Conservation (phyloP, 2,329 filamentous ascomycete species). For the Aspergillus sp. region DNA sequence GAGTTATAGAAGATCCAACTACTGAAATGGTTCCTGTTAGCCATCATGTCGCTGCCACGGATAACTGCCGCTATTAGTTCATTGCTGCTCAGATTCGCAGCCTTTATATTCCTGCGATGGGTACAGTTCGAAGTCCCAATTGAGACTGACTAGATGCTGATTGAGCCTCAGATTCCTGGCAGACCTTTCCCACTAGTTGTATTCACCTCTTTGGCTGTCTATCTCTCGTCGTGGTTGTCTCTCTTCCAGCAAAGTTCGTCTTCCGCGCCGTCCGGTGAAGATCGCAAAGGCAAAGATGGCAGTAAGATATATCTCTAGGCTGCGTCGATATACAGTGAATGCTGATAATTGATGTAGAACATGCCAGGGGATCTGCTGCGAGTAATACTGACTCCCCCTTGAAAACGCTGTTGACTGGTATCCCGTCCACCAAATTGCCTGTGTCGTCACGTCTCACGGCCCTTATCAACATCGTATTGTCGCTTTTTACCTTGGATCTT, state of each 20-base stretch:
- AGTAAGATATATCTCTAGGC: neutral
- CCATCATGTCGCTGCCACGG: constrained; percentile 17
- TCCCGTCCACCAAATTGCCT: constrained; percentile 63
- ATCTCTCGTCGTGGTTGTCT: constrained; percentile 34
- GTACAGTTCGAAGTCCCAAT: constrained; percentile 16
- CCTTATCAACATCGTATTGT: constrained; percentile 61
- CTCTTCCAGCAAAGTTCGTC: constrained; percentile 8
- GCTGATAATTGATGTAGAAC: neutral
- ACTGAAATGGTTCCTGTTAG: neutral
- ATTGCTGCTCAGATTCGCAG: constrained; percentile 24
- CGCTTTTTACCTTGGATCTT: constrained; percentile 66
- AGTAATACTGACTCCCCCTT: constrained; percentile 30
- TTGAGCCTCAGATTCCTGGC: constrained; percentile 28
- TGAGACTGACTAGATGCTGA: constrained; percentile 1
- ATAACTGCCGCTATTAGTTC: constrained; percentile 30
- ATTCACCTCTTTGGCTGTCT: constrained; percentile 37
- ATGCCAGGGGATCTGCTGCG: neutral
- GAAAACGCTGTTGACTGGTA: constrained; percentile 63
- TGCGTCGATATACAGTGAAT: neutral
- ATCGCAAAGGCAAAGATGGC: constrained; percentile 1
- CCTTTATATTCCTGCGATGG: constrained; percentile 40
- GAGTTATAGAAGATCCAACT: too few relatives aligned
- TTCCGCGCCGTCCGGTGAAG: neutral
- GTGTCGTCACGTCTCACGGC: constrained; percentile 60
- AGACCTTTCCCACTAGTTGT: constrained; percentile 30